Base-by-base conservation (phyloP, 2,329 filamentous ascomycete species). In the Talaromyces sp. region DNA sequence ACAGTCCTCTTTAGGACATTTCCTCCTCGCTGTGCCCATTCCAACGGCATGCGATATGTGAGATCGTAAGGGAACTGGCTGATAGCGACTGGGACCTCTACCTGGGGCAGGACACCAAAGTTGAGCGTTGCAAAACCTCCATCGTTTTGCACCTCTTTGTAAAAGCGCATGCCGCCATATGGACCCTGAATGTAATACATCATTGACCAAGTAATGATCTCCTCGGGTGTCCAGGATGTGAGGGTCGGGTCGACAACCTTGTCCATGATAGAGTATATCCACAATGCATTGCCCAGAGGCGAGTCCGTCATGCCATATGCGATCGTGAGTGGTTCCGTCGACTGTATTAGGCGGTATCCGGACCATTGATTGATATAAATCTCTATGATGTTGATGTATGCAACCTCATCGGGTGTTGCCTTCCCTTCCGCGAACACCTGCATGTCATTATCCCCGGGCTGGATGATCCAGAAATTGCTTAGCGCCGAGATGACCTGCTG, bases 1-100 rank as follows among this genome's bases (percentile, higher is more conserved):
- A 57, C 55, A 57, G 55, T 57, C 55, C 55, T 57, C 36, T 44
- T 57, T 17, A 57, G 33, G 33, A 56, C 54, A 56, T 56, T 56
- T 13, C 54, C 54, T 13, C 54, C 54, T 56, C 54, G 13, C 22
- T 56, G 17, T 10, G 54, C 54, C 54, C 54, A 55, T 33, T 55
- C 52, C 52, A 55, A 55, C 9, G 52, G 52, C 52, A 55, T 55
- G 28, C 52, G 52, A 55, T 55, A 55, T 10, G 52, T 55, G 33
- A 55, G 28, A 55, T 55, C 52, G 52, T 55, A 55, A 55, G 52
- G 52, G 17, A 55, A 55, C 28, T 55, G 52, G 4, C 52, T 55
- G 52, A 55, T 55, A 55, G 52, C 52, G 28, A 55, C 28, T 22
- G 52, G 52, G 28, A 22, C n/a, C 52, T 55, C 52, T 55, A 55